phyloP scores from a whole-genome alignment of 805 yeast genomes.

The Pichia ethanolica region DNA sequence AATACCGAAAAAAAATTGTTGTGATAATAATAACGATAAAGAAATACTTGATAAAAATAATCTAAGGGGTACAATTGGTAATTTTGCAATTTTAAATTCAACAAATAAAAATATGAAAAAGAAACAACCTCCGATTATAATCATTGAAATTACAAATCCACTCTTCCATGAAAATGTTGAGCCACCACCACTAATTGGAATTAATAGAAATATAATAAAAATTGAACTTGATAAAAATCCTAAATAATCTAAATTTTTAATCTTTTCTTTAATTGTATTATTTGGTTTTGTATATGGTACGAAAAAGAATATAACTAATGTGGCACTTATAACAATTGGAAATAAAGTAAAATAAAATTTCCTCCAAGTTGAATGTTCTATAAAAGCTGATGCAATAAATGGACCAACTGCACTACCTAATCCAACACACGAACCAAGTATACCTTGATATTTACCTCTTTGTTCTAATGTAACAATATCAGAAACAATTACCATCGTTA shows the following conservation, averaged over 20 bases:
- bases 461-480: slow-evolving; percentile 47
- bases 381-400: neutral
- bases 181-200: slow-evolving; percentile 61
- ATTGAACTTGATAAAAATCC: slow-evolving; percentile 46
- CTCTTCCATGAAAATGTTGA: slow-evolving; percentile 49
- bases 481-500: slow-evolving; percentile 47
- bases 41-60: slow-evolving; percentile 30
- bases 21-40: slow-evolving; percentile 29
- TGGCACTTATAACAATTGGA: slow-evolving; percentile 1
- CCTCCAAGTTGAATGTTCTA: neutral
- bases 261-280: neutral
- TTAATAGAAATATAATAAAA: slow-evolving; percentile 41
- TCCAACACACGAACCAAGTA: too few relatives aligned
- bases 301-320: neutral
- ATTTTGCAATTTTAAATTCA: slow-evolving; percentile 40
- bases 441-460: slow-evolving; percentile 53
- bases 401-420: slow-evolving; percentile 30
- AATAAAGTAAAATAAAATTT: neutral
- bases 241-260: slow-evolving; percentile 43
- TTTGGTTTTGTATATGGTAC: slow-evolving; percentile 1
- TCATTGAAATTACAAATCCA: slow-evolving; percentile 32
- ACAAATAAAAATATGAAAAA: slow-evolving; percentile 38
- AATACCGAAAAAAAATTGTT: slow-evolving; percentile 42
- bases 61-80: slow-evolving; percentile 50
- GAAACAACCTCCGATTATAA: slow-evolving; percentile 36